A percentile compares a stretch with the other conserved stretches of the same genome.
phyloP scores from a whole-genome alignment of 768 basidiomycete genomes.

The Pholiota molesta region DNA sequence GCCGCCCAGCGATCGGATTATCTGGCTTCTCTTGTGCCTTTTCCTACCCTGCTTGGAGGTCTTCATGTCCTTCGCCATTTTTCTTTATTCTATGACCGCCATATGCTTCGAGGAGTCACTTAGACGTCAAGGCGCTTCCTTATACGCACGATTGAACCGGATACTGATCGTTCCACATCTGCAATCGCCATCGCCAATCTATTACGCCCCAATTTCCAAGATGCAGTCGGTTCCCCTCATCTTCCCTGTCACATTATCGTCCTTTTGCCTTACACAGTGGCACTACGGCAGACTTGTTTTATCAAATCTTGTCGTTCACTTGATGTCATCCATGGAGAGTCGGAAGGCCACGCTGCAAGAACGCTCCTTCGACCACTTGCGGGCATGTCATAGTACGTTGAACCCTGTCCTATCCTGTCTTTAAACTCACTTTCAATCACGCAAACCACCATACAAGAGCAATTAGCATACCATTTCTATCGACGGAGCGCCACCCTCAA shows the following conservation, averaged over 20 bases:
- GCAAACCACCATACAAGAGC: slow-evolving; percentile 19
- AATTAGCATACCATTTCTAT: slow-evolving; percentile 14
- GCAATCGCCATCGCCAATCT: slow-evolving; percentile 15
- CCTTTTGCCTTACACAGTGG: slow-evolving; percentile 12
- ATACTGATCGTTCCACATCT: slow-evolving; percentile 22
- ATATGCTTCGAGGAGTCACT: slow-evolving; percentile 10
- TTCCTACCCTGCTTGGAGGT: background rate
- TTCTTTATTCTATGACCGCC: background rate
- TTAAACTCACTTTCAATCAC: slow-evolving; percentile 22
- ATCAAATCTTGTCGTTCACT: slow-evolving; percentile 25
- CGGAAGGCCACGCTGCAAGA: slow-evolving; percentile 14
- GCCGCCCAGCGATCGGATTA: background rate
- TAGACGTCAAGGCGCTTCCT: slow-evolving; percentile 10
- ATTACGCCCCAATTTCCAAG: slow-evolving; percentile 14
- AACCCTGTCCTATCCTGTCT: slow-evolving; percentile 11
- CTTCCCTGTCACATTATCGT: slow-evolving; percentile 16
- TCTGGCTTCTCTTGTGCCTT: background rate
- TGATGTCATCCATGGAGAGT: slow-evolving; percentile 16
- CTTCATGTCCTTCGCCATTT: background rate
- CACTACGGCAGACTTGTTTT: slow-evolving; percentile 17
- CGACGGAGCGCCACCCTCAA: slow-evolving; percentile 13
- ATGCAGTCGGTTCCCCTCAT: slow-evolving; percentile 11
- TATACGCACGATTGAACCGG: slow-evolving; percentile 23
- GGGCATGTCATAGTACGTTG: slow-evolving; percentile 17
- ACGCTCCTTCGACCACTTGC: background rate